Percentiles rank a stretch among this genome's conserved stretches.
These are phyloP conservation scores for Diddensiella caesifluorescens DNA, from an alignment of 805 yeast species.

Conservation along the genomic window DNA sequence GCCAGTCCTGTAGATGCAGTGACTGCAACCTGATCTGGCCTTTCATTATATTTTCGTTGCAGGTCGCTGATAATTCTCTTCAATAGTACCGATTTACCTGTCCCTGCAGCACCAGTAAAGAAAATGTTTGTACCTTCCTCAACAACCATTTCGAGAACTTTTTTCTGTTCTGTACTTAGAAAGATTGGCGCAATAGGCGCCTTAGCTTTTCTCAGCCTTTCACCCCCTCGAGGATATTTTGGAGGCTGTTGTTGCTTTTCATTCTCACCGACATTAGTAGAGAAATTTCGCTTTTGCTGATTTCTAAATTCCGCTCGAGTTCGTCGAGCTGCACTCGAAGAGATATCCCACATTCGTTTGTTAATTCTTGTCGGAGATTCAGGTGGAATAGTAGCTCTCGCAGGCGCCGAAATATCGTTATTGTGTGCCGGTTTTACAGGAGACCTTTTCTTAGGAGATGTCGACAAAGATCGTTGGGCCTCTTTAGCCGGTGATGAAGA, in stretches of 20 bases:
- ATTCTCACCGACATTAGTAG: no score
- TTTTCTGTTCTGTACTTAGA: conserved; percentile 44
- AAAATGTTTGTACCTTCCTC: conserved; percentile 61
- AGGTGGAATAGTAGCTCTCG: no score
- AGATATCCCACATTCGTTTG: not conserved
- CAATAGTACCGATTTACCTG: conserved; percentile 91
- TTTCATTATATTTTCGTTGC: conserved; percentile 37
- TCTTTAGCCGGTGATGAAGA: no score
- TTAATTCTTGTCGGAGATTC: no score
- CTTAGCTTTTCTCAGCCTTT: no score
- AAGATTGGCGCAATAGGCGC: conserved; percentile 21
- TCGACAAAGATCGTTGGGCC: no score
- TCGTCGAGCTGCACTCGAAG: not conserved
- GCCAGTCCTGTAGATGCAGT: conserved; percentile 97
- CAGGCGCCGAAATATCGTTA: no score
- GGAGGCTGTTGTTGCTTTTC: no score
- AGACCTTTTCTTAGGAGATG: no score
- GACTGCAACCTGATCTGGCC: conserved; percentile 57
- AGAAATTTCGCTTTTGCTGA: not conserved
- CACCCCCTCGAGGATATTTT: no score
- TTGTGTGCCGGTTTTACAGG: no score
- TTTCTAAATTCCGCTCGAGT: not conserved
- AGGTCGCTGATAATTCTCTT: conserved; percentile 58
- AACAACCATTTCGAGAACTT: conserved; percentile 58
- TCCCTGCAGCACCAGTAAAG: conserved; percentile 97